Conservation (phyloP, 768 basidiomycete species). For the Kwoniella heveanensis region DNA sequence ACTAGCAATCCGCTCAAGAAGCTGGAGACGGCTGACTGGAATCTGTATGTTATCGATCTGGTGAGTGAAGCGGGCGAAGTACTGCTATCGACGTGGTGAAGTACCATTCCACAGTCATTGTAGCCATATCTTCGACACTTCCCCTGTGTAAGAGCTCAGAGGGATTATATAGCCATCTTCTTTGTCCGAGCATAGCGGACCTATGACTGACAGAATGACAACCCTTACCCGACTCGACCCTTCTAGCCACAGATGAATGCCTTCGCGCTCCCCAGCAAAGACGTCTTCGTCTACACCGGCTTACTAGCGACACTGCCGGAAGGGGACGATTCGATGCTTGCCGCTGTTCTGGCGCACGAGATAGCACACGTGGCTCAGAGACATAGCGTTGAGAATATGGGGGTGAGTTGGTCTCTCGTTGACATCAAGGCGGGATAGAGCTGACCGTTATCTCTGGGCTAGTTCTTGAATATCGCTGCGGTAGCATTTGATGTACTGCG, state of each 20-base stretch:
- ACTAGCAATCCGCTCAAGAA: slow-evolving; percentile 58
- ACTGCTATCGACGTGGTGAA: too few relatives aligned
- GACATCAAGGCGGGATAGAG: too few relatives aligned
- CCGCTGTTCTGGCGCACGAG: slow-evolving; percentile 59
- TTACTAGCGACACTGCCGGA: slow-evolving; percentile 57
- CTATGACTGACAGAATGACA: too few relatives aligned
- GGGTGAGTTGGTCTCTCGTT: slow-evolving; percentile 39
- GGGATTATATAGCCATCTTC: too few relatives aligned
- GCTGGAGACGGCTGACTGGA: slow-evolving; percentile 57
- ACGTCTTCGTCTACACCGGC: slow-evolving; percentile 60
- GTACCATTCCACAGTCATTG: too few relatives aligned
- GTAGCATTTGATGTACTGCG: slow-evolving; percentile 60
- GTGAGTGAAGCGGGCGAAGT: slow-evolving; percentile 53
- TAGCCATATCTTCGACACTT: too few relatives aligned
- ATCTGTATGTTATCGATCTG: slow-evolving; percentile 58
- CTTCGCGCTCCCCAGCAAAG: slow-evolving; percentile 58
- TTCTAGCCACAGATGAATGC: slow-evolving; percentile 57
- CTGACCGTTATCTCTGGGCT: neutral
- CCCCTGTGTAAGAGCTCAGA: too few relatives aligned
- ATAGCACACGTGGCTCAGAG: slow-evolving; percentile 58
- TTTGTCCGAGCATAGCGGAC: too few relatives aligned
- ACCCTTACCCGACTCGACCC: too few relatives aligned
- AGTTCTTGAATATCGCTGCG: slow-evolving; percentile 58
- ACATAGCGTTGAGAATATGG: slow-evolving; percentile 60
- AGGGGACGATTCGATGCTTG: slow-evolving; percentile 57